Evolutionary conservation across 192 early-diverging fungal genomes (phyloP), one percentile per base, ranked within the genome.

Genomic region (Helicostylum pulchrum): DNA sequence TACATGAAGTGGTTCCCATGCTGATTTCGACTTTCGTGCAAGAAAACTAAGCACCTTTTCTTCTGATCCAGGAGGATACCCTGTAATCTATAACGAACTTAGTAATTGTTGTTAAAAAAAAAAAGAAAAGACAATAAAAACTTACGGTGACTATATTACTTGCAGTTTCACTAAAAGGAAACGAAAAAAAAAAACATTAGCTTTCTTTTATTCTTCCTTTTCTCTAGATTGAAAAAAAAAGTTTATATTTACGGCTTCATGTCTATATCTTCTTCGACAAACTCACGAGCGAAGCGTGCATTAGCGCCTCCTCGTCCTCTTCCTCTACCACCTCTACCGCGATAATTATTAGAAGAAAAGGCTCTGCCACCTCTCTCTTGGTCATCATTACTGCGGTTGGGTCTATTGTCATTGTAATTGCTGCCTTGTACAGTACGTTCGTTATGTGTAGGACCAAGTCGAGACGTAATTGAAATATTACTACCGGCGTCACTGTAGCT

Each of bases 1-100:
- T 68, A 73, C 71, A 20, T 64, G 12, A 19, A 62, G 61, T 36
- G 53, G 42, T 20, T 64, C 66, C 71, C 71, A 73, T 12, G 45
- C 43, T 5, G 51, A 15, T 44, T 67, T 62, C 5, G 56, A 43
- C 48, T 73, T 73, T 44, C 66, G 44, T 14, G 58, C 42, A 8
- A 73, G 31, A 51, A 73, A 73, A 1, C 46, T 42, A 7, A 73
- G 0, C 4, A 61, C 44, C 19, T 64, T 45, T 12, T 64, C 34
- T 47, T 73, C 71, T 42, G 53, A 12, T n/a, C 62, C 56, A 12
- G 21, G 43, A 5, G 71, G 71, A 53, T 64, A 50, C 9, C 62
- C 62, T 2, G 71, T 49, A n/a, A 70, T 30, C 68, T 70, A 43
- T 30, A 32, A 34, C 23, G 12, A 51, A 20, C 4, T 15, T 11